Base-by-base conservation (phyloP, 805 yeast genomes). In the Candida verbasci region DNA sequence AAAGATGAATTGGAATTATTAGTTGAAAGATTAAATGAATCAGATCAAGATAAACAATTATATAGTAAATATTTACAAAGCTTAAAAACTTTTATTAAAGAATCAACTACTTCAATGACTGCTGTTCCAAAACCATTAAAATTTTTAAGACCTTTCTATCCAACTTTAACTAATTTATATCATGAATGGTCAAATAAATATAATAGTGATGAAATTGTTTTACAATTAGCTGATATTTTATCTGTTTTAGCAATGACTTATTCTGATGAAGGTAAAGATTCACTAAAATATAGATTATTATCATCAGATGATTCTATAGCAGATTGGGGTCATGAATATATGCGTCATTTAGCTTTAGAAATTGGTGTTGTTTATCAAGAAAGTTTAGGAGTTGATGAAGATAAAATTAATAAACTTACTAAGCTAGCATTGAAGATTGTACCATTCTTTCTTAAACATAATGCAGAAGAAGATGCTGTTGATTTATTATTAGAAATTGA, bases 61-160 rank as follows among this genome's bases (percentile, higher is more conserved):
- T 84, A 86, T 54, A 62, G 62, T 24, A 64, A 77, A 9, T 74
- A 87, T n/a, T 70, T 93, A 48, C 70, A 72, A 28, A 70, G 80
- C 35, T 73, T 93, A 58, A 88, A 87, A 54, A 75, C 72, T 33
- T 78, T 78, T 50, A 89, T 93, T 51, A 78, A 86, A 47, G 94
- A 93, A 38, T 85, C 97, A 9, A 93, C 99, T 3, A 86, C 96
- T 25, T 89, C 97, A 7, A 93, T 93, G 97, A 93, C 98, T 2
- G 99, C 99, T 3, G 98, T 93, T 35, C 99, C 99, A 25, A 93
- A 93, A 62, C 99, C 99, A 4, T 76, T 93, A 64, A 94, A 93
- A 68, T 93, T 93, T 57, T 72, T 93, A 46, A 79, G 96, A 53
- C 96, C 97, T 6, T 86, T 80, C 53, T 93, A 82, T 56, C 80